Evolutionary conservation across 2,329 filamentous ascomycete species (phyloP), one percentile per base, ranked within the genome.

Genomic region (Cladosporium oxysporum): DNA sequence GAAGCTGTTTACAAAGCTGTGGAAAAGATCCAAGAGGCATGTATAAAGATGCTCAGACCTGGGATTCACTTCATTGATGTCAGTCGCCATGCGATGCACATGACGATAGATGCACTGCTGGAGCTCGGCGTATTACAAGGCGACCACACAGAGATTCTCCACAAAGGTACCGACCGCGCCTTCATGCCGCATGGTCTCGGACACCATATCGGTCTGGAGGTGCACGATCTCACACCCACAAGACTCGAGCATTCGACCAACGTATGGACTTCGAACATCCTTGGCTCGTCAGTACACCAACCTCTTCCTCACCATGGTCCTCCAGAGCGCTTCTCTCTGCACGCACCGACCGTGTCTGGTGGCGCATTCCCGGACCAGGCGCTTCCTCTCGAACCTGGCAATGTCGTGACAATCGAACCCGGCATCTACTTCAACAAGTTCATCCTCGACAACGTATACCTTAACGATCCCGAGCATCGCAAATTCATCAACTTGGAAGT

Each of bases 361-460:
- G 29, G 26, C 28, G 14, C 26, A n/a, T 55, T 57, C 61, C 41
- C 33, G 1, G 26, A 66, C 6, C 41, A 21, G 1, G 21, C 41
- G 8, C 41, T 47, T 4, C 64, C 66, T 2, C 67, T 76, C 10
- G 78, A 87, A 53, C 82, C 90, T 64, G 90, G 91, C 10, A 90
- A 90, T 68, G 91, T 98, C 35, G 88, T 99, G 61, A 99, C 95
- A 0, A 92, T 98, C 37, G 95, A 99, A 81, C 95, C 95, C 7
- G 95, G 95, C 21, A 87, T 89, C 50, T 93, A 93, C 77, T 93
- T 93, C 79, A 91, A 88, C 78, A 82, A 83, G 21, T 88, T 87
- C 63, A 91, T 91, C 70, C 86, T 93, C 67, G 85, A 92, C 79
- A 69, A 64, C 3, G 86, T 87, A 21, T 89, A 87, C 74, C 87